A percentile compares a stretch with the other conserved stretches of the same genome.
These are phyloP conservation scores for Botryotinia globosa DNA, from an alignment of 2,329 filamentous ascomycete genomes.

Conservation along the genomic window DNA sequence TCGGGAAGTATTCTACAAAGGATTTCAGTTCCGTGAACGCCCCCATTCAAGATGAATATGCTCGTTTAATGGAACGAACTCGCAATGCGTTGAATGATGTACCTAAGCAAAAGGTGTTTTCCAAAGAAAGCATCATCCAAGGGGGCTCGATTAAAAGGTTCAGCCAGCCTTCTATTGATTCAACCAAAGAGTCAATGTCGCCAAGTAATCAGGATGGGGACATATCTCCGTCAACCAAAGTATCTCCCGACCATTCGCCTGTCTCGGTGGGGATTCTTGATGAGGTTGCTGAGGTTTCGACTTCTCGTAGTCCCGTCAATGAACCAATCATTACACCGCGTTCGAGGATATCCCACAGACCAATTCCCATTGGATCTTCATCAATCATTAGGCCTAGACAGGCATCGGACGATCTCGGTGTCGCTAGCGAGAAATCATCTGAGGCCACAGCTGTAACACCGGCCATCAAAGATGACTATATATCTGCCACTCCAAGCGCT, in stretches of 20 bases:
- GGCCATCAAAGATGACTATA: background rate
- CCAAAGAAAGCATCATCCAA: background rate
- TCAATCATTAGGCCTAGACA: background rate
- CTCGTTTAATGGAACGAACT: slow-evolving; percentile 35
- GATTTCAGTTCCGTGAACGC: slow-evolving; percentile 24
- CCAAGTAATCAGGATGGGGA: slow-evolving; percentile 31
- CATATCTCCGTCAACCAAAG: background rate
- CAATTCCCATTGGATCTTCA: background rate
- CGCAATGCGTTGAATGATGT: slow-evolving; percentile 34
- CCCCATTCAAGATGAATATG: slow-evolving; percentile 34
- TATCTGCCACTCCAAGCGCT: background rate
- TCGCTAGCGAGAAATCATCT: background rate
- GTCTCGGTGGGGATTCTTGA: background rate
- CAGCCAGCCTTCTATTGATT: background rate
- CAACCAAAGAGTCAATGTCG: background rate
- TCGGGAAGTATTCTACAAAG: slow-evolving; percentile 40
- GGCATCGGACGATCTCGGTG: background rate
- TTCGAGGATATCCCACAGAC: slow-evolving; percentile 2
- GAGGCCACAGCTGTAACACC: background rate
- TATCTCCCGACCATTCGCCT: background rate
- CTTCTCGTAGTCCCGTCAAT: background rate
- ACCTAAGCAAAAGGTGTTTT: slow-evolving; percentile 27
- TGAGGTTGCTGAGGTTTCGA: background rate
- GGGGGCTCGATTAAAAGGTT: background rate
- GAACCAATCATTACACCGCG: background rate